Evolutionary conservation across 2,329 filamentous ascomycete species (phyloP).

Genomic region (Davidsoniella virescens): DNA sequence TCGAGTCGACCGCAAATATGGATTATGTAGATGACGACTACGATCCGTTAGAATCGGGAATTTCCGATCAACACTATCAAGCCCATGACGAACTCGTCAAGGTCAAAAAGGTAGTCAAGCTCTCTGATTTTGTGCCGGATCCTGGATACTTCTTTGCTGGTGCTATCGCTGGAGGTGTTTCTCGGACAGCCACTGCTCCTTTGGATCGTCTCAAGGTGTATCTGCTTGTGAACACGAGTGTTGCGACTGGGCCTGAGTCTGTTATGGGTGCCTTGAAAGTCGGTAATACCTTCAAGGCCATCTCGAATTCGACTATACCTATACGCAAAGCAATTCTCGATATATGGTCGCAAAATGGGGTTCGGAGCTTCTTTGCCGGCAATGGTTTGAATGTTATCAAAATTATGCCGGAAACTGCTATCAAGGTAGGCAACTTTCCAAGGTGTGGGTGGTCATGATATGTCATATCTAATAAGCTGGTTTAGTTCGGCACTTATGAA

Average conservation of each 20-base stretch:
- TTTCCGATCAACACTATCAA: not conserved
- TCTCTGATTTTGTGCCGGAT: constrained; percentile 59
- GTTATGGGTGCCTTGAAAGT: constrained; percentile 51
- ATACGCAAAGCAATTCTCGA: constrained; percentile 49
- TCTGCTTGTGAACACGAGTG: constrained; percentile 73
- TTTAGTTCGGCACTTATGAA: constrained; percentile 80
- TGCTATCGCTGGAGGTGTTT: constrained; percentile 85
- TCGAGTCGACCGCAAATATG: too few species aligned
- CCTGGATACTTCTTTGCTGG: constrained; percentile 97
- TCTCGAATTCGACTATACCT: constrained; percentile 50
- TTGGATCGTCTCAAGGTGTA: constrained; percentile 96
- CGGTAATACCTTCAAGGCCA: constrained; percentile 48
- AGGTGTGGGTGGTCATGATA: constrained; percentile 3
- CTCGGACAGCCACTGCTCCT: constrained; percentile 85
- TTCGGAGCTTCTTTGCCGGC: constrained; percentile 33
- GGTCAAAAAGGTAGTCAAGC: constrained; percentile 21
- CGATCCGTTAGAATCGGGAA: not conserved
- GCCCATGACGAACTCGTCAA: not conserved
- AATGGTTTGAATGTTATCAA: constrained; percentile 95
- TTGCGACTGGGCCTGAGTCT: constrained; percentile 26
- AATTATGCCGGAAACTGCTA: constrained; percentile 96
- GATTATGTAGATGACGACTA: too few species aligned
- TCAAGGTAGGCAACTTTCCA: constrained; percentile 41
- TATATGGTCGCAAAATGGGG: constrained; percentile 6
- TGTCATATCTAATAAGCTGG: not conserved